A percentile compares a stretch with the other conserved stretches of the same genome.
phyloP scores from a whole-genome alignment of 2,329 filamentous ascomycete genomes.

The Didymella pomorum region DNA sequence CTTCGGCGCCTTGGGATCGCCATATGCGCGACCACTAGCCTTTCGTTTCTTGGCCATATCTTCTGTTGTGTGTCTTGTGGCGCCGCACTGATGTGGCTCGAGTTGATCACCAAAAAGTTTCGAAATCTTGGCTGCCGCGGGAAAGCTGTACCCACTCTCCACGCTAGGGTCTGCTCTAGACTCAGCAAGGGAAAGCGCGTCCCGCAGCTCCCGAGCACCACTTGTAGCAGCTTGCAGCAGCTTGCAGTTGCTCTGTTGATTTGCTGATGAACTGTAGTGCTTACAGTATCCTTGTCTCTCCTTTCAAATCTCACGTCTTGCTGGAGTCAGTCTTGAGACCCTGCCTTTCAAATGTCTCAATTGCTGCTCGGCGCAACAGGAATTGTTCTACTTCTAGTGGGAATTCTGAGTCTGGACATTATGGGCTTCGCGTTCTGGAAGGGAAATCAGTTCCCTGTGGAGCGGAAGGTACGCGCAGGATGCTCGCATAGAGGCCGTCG shows the following conservation, averaged over 20 bases:
- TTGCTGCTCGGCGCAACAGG: conserved; percentile 49
- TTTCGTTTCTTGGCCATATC: conserved; percentile 72
- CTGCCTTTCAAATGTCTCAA: conserved; percentile 46
- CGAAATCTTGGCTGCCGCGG: conserved; percentile 44
- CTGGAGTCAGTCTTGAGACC: conserved; percentile 23
- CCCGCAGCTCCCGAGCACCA: conserved; percentile 2
- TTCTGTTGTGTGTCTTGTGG: conserved; percentile 14
- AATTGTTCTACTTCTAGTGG: conserved; percentile 47
- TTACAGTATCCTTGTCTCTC: conserved; percentile 8
- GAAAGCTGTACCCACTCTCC: conserved; percentile 19
- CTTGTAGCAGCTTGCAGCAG: conserved; percentile 9
- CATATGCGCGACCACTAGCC: conserved; percentile 60
- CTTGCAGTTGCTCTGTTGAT: background rate
- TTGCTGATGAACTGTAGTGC: conserved; percentile 12
- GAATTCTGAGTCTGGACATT: conserved; percentile 52
- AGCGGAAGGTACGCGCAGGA: conserved; percentile 71
- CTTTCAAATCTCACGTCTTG: background rate
- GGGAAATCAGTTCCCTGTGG: conserved; percentile 82
- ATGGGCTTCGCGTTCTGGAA: conserved; percentile 72
- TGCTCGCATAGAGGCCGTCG: too few species aligned
- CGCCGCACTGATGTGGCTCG: conserved; percentile 6
- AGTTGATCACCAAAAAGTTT: conserved; percentile 19
- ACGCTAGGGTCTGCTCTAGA: conserved; percentile 11
- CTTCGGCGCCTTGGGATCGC: conserved; percentile 45
- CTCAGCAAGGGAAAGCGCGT: conserved; percentile 6